Conservation (phyloP, 2,329 filamentous ascomycete genomes). For the Fusarium sp. region DNA sequence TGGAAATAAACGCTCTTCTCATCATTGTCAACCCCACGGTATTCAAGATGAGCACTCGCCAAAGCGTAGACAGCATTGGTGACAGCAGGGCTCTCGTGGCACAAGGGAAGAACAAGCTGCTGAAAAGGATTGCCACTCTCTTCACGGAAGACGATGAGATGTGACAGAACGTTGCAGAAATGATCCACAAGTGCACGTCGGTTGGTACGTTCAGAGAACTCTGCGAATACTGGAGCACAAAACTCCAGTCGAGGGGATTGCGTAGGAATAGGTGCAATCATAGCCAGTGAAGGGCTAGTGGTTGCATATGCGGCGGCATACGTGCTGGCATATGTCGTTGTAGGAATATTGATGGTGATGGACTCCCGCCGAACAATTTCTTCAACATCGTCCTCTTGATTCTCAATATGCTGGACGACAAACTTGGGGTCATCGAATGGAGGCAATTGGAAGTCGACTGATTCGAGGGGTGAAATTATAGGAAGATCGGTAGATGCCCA, state of each 20-base stretch:
- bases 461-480: constrained; percentile 48
- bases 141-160: constrained; percentile 73
- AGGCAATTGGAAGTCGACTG: constrained; percentile 48
- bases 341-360: constrained; percentile 29
- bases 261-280: constrained; percentile 39
- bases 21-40: constrained; percentile 62
- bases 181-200: constrained; percentile 69
- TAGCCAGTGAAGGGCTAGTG: constrained; percentile 40
- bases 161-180: constrained; percentile 72
- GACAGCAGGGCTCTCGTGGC: constrained; percentile 66
- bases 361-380: constrained; percentile 42
- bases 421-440: constrained; percentile 34
- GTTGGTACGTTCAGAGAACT: constrained; percentile 66
- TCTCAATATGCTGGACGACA: constrained; percentile 22
- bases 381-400: constrained; percentile 44
- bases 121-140: constrained; percentile 72
- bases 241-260: constrained; percentile 61
- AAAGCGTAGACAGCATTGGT: constrained; percentile 88
- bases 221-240: constrained; percentile 62
- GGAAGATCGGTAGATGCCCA: constrained; percentile 40
- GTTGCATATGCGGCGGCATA: constrained; percentile 30
- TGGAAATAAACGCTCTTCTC: constrained; percentile 71
- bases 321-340: constrained; percentile 28
- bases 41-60: constrained; percentile 85
- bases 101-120: constrained; percentile 70